These are phyloP conservation scores for Stereocaulon alpinum DNA, from an alignment of 495 filamentous ascomycete species.

Conservation along the genomic window DNA sequence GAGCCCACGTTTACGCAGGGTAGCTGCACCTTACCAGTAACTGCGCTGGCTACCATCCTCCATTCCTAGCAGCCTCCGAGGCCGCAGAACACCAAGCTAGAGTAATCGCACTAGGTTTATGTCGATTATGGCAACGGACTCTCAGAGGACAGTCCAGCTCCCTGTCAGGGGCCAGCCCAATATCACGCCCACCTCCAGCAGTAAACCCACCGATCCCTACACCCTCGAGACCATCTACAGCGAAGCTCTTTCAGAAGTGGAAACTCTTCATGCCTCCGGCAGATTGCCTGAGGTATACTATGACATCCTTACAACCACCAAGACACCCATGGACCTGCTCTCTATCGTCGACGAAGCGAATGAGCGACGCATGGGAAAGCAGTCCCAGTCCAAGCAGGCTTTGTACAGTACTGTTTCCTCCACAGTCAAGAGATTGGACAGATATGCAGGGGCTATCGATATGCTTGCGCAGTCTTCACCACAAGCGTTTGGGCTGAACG, in stretches of 20 bases:
- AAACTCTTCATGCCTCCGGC: neutral
- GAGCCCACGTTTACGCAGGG: too few relatives aligned
- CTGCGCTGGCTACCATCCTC: too few relatives aligned
- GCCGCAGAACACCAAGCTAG: too few relatives aligned
- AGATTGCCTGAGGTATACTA: neutral
- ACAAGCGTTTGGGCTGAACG: neutral
- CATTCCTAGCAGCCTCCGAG: too few relatives aligned
- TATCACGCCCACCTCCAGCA: neutral
- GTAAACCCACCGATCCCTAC: neutral
- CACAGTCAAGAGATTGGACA: neutral
- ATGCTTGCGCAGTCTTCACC: neutral
- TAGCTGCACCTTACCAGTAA: too few relatives aligned
- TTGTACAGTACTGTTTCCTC: neutral
- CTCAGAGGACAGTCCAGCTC: neutral
- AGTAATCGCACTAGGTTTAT: too few relatives aligned
- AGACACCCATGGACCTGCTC: neutral
- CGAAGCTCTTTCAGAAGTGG: neutral
- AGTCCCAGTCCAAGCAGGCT: neutral
- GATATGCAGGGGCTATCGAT: conserved; percentile 1
- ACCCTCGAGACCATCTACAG: conserved; percentile 1
- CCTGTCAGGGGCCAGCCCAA: neutral
- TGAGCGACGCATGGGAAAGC: neutral
- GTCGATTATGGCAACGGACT: neutral
- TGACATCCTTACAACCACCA: neutral
- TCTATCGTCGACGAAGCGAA: neutral